phyloP scores from a whole-genome alignment of 768 basidiomycete species.

The Amylocystis lapponica region DNA sequence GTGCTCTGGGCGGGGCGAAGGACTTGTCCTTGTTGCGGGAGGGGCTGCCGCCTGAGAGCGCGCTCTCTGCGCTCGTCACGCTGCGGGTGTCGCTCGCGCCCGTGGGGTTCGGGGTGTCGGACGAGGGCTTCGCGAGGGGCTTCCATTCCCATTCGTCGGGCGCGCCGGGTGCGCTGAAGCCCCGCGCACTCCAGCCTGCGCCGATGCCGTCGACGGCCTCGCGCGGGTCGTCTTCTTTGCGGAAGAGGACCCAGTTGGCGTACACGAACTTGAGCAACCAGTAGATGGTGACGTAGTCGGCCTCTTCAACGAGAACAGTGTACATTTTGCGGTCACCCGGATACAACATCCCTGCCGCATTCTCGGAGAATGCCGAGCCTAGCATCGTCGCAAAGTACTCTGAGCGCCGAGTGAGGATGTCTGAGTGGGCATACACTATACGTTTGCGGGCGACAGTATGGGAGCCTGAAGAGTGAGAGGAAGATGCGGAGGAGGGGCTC shows the following conservation, averaged over 20 bases:
- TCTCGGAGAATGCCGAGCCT: constrained; percentile 65
- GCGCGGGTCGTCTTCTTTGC: constrained; percentile 62
- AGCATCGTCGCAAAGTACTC: constrained; percentile 79
- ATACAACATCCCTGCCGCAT: constrained; percentile 15
- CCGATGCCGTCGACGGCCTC: constrained; percentile 62
- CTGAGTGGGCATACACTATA: constrained; percentile 72
- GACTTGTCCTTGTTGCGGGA: constrained; percentile 12
- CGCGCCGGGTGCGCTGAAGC: constrained; percentile 38
- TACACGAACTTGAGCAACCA: constrained; percentile 78
- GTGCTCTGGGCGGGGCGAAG: constrained; percentile 1
- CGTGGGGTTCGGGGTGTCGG: constrained; percentile 21
- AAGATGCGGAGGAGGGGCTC: constrained; percentile 33
- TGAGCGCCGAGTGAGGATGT: constrained; percentile 66
- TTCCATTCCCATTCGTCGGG: constrained; percentile 69
- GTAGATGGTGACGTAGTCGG: constrained; percentile 71
- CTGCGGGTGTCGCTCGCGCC: constrained; percentile 40
- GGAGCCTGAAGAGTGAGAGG: constrained; percentile 34
- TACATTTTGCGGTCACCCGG: constrained; percentile 51
- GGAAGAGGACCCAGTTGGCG: constrained; percentile 69
- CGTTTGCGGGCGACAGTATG: constrained; percentile 61
- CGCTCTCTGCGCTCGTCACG: constrained; percentile 47
- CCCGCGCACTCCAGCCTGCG: constrained; percentile 59
- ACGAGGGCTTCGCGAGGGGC: constrained; percentile 40
- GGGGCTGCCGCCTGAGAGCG: constrained; percentile 15
- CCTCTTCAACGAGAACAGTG: constrained; percentile 71